These are phyloP conservation scores for Barnettozyma populi DNA, from an alignment of 805 yeast species.

Conservation along the genomic window DNA sequence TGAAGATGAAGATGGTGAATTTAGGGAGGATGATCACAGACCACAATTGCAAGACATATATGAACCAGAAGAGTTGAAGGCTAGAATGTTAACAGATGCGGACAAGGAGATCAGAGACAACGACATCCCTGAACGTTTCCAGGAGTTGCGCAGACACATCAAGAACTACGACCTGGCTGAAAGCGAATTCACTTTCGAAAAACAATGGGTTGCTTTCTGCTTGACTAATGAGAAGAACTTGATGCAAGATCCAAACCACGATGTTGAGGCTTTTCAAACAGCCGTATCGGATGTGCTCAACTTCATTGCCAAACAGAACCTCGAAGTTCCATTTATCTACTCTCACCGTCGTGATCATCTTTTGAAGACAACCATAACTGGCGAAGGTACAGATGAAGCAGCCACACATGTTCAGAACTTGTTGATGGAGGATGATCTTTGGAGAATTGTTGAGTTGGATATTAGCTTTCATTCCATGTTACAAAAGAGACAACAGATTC, in stretches of 20 bases:
- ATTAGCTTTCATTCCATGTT: constrained; percentile 81
- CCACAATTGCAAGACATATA: constrained; percentile 78
- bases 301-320: constrained; percentile 67
- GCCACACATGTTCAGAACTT: constrained; percentile 37
- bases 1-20: constrained; percentile 52
- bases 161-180: constrained; percentile 62
- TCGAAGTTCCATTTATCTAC: constrained; percentile 95
- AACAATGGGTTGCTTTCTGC: constrained; percentile 72
- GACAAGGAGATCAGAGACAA: constrained; percentile 83
- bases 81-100: constrained; percentile 84
- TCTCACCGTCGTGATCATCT: constrained; percentile 90
- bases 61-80: constrained; percentile 89
- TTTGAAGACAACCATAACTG: constrained; percentile 47
- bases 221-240: constrained; percentile 50
- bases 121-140: constrained; percentile 92
- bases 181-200: constrained; percentile 66
- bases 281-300: constrained; percentile 70
- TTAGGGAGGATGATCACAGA: constrained; percentile 37
- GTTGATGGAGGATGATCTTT: constrained; percentile 76
- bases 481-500: constrained; percentile 64
- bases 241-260: constrained; percentile 30
- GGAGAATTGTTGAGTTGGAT: constrained; percentile 86
- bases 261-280: constrained; percentile 46
- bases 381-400: constrained; percentile 36
- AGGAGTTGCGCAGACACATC: constrained; percentile 61